phyloP scores from a whole-genome alignment of 306 rosid species.

The Quercus aquifolioides region DNA sequence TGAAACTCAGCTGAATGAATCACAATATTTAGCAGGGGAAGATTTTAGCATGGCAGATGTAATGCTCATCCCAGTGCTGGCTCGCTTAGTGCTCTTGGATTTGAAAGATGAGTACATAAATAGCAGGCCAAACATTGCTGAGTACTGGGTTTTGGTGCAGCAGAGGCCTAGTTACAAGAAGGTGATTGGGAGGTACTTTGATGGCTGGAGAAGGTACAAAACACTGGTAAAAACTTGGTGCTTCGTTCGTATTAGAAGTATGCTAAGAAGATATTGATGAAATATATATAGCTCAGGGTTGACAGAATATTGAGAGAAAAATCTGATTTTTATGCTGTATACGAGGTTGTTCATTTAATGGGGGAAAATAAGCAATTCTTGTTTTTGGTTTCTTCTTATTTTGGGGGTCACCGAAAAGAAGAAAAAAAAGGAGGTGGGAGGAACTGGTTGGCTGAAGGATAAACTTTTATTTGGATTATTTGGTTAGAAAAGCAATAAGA shows the following conservation, averaged over 20 bases:
- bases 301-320: constrained; percentile 14
- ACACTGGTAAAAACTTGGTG: constrained; percentile 74
- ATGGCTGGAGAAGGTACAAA: constrained; percentile 87
- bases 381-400: background rate
- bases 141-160: constrained; percentile 83
- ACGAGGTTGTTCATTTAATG: background rate
- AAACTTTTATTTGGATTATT: background rate
- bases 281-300: constrained; percentile 1
- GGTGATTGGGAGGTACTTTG: constrained; percentile 76
- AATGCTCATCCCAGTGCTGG: constrained; percentile 65
- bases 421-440: too few relatives aligned
- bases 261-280: constrained; percentile 70
- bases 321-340: constrained; percentile 8
- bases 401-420: too few relatives aligned
- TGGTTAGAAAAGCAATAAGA: background rate
- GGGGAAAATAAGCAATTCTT: background rate
- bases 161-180: constrained; percentile 89
- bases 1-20: constrained; percentile 58
- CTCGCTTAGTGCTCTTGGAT: constrained; percentile 61
- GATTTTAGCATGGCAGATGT: constrained; percentile 89
- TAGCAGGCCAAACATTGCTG: constrained; percentile 60
- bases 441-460: background rate
- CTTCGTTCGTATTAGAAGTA: constrained; percentile 63
- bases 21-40: constrained; percentile 63
- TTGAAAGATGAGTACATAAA: constrained; percentile 62